Percentiles rank a stretch among this genome's conserved stretches.
Evolutionary conservation across 768 basidiomycete species (phyloP).

Genomic region (Mycena rebaudengoi): DNA sequence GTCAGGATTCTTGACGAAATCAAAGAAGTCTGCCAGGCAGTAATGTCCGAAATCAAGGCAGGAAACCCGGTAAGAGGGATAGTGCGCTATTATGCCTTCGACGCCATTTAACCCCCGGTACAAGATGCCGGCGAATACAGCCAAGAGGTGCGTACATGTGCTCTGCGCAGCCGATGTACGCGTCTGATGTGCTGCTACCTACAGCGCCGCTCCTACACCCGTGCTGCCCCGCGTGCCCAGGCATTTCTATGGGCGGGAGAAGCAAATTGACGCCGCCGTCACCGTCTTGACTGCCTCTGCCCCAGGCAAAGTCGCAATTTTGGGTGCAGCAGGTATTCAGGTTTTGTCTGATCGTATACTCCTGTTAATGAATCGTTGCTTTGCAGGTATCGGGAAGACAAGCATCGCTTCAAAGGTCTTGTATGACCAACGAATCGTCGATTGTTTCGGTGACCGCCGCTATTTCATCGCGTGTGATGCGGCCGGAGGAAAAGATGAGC

Average conservation of each 20-base stretch:
- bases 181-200: not conserved
- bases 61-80: constrained; percentile 19
- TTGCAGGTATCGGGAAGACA: constrained; percentile 28
- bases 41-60: constrained; percentile 26
- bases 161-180: not conserved
- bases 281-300: constrained; percentile 9
- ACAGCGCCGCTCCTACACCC: constrained; percentile 12
- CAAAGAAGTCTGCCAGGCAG: constrained; percentile 22
- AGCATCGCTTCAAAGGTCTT: constrained; percentile 25
- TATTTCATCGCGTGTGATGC: constrained; percentile 29
- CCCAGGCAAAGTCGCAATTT: constrained; percentile 25
- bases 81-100: not conserved
- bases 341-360: not conserved
- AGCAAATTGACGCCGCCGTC: constrained; percentile 11
- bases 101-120: not conserved
- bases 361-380: not conserved
- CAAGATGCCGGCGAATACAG: not conserved
- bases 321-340: constrained; percentile 24
- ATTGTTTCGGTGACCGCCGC: constrained; percentile 21
- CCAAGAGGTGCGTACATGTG: constrained; percentile 15
- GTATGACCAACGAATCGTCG: constrained; percentile 19
- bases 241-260: constrained; percentile 23
- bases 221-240: constrained; percentile 25
- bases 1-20: constrained; percentile 27
- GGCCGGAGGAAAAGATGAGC: constrained; percentile 24